Base-by-base conservation (phyloP, 2,329 filamentous ascomycete species). In the Phialophora tarda region DNA sequence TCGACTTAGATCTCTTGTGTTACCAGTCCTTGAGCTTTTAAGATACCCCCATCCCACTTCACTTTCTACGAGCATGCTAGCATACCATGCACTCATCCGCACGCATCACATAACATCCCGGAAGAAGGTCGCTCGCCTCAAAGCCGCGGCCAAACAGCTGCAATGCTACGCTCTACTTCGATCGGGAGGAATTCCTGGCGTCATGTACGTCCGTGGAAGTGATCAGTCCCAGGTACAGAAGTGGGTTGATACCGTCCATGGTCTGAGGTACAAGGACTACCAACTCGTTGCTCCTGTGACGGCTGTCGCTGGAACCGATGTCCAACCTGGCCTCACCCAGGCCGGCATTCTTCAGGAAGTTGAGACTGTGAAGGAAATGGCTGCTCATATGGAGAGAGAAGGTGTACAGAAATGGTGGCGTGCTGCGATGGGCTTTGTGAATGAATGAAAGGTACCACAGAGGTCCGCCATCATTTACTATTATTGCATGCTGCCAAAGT, bases 31-130 rank as follows among this genome's bases (percentile, higher is more conserved):
- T 23, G 23, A 51, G 26, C 5, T 51, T 21, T 26, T n/a, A 17
- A 44, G 38, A 17, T 44, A 8, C 17, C n/a, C 17, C 17, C 17
- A 3, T 26, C 8, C 23, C 5, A 8, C 5, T 51, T 51, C 48
- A 21, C 6, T 12, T 10, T 23, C 17, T 23, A 51, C 23, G 21
- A 47, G 34, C 28, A 78, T 75, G 0, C 30, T 30, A 26, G 32
- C 32, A 53, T 84, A 78, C 74, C 85, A 86, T 74, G 85, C 89
- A 32, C 80, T 93, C 54, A 91, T 93, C 67, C 86, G 89, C 60
- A 93, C 91, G 0, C 91, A 93, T 72, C 91, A 93, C 76, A 92
- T 93, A 74, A 93, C 90, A 3, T 92, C 89, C 0, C 88, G 90
- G 70, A 92, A 92, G 75, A 93, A 93, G 74, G 83, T 89, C 53